A percentile compares a stretch with the other conserved stretches of the same genome.
Conservation (phyloP, 805 yeast genomes). For the Torulaspora franciscae region DNA sequence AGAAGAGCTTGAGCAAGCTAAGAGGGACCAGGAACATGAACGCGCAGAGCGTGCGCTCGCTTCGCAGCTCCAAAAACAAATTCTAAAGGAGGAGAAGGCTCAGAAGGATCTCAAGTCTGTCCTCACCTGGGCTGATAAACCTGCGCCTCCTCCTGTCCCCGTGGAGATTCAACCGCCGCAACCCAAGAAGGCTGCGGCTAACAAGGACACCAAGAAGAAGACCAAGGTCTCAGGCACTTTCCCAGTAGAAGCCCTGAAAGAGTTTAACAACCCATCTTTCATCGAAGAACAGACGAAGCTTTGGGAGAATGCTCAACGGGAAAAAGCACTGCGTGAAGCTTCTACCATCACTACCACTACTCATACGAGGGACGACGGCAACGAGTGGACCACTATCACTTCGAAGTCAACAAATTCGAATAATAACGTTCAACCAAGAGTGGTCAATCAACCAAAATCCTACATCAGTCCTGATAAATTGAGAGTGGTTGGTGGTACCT, state of each 20-base stretch:
- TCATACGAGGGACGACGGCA: conserved; percentile 5
- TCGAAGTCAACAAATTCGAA: conserved; percentile 27
- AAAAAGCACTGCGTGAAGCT: conserved; percentile 57
- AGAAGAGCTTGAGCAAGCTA: conserved; percentile 19
- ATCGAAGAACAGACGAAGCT: conserved; percentile 33
- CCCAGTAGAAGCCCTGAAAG: conserved; percentile 10
- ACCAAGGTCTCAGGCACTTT: conserved; percentile 1
- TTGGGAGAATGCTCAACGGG: conserved; percentile 58
- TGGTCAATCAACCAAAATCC: conserved; percentile 22
- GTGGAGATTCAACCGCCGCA: conserved; percentile 23
- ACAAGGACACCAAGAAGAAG: conserved; percentile 1
- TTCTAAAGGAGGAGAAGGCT: conserved; percentile 22
- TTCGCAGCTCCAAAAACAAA: conserved; percentile 20
- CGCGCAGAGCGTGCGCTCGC: conserved; percentile 19
- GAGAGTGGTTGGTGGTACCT: conserved; percentile 30
- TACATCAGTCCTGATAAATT: conserved; percentile 35
- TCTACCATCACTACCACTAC: conserved; percentile 50
- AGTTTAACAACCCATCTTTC: conserved; percentile 26
- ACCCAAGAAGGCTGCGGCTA: conserved; percentile 2
- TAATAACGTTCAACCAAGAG: conserved; percentile 17
- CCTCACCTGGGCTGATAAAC: conserved; percentile 31
- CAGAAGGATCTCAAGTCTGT: conserved; percentile 21
- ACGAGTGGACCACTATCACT: conserved; percentile 33
- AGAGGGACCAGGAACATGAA: conserved; percentile 17
- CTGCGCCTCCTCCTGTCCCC: conserved; percentile 12